These are phyloP conservation scores for Zalaria sp. DNA, from an alignment of 2,329 filamentous ascomycete genomes.

Conservation along the genomic window DNA sequence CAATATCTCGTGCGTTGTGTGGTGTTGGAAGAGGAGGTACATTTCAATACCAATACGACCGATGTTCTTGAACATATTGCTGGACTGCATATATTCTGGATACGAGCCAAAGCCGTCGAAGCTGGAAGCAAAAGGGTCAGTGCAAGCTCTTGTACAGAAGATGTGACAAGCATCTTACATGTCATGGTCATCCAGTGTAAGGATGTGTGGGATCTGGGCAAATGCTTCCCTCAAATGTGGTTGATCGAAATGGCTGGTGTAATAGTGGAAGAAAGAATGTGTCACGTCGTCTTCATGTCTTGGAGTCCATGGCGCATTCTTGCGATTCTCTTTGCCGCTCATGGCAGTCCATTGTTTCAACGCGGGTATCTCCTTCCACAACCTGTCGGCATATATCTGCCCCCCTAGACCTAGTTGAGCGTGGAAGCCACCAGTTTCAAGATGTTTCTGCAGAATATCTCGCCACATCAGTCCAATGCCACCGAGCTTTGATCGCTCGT, in stretches of 20 bases:
- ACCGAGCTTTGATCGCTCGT: constrained; percentile 72
- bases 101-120: constrained; percentile 97
- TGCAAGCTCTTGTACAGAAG: constrained; percentile 5
- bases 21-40: constrained; percentile 97
- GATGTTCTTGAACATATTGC: constrained; percentile 96
- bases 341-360: constrained; percentile 92
- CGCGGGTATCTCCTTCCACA: constrained; percentile 92
- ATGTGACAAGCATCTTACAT: constrained; percentile 53
- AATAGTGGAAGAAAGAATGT: constrained; percentile 97
- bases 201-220: constrained; percentile 87
- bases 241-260: constrained; percentile 96
- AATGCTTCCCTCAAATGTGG: constrained; percentile 89
- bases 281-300: constrained; percentile 90
- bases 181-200: constrained; percentile 92
- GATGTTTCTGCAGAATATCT: constrained; percentile 92
- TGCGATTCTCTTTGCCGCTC: constrained; percentile 84
- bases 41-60: constrained; percentile 90
- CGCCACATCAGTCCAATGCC: constrained; percentile 98
- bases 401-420: constrained; percentile 83
- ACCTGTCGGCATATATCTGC: constrained; percentile 85
- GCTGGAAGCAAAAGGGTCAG: constrained; percentile 28
- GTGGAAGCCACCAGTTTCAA: constrained; percentile 92
- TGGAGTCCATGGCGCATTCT: constrained; percentile 82
- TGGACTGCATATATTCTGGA: constrained; percentile 95
- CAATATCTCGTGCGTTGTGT: constrained; percentile 87